phyloP scores from a whole-genome alignment of 768 basidiomycete genomes.

The Rhizopogon vesiculosus region DNA sequence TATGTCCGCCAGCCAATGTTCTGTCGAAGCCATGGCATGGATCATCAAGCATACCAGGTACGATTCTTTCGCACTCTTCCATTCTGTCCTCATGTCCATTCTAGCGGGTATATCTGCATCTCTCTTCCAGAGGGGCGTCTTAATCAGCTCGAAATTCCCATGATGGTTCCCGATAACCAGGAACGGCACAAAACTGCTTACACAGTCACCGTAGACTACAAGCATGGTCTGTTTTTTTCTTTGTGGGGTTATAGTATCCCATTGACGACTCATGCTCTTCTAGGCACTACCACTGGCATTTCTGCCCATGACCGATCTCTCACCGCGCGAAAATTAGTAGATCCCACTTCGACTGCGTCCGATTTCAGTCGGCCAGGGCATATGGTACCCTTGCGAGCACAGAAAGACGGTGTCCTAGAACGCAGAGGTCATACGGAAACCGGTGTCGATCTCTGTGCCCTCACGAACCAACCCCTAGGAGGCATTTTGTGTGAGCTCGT shows the following conservation, averaged over 20 bases:
- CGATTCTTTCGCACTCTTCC: slow-evolving; percentile 14
- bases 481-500: slow-evolving; percentile 95
- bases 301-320: slow-evolving; percentile 93
- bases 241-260: too few relatives aligned
- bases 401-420: slow-evolving; percentile 78
- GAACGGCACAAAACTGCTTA: slow-evolving; percentile 94
- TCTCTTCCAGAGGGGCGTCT: slow-evolving; percentile 76
- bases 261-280: not conserved
- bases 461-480: slow-evolving; percentile 56
- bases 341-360: slow-evolving; percentile 42
- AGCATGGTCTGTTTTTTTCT: slow-evolving; percentile 50
- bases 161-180: slow-evolving; percentile 92
- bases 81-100: slow-evolving; percentile 4
- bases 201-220: slow-evolving; percentile 93
- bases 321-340: slow-evolving; percentile 80
- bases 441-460: slow-evolving; percentile 77
- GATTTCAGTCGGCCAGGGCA: slow-evolving; percentile 95
- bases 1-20: slow-evolving; percentile 77
- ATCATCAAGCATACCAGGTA: slow-evolving; percentile 96
- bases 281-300: slow-evolving; percentile 93
- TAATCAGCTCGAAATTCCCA: slow-evolving; percentile 74
- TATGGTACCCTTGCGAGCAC: slow-evolving; percentile 88
- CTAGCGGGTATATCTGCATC: slow-evolving; percentile 91
- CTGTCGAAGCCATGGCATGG: slow-evolving; percentile 99
- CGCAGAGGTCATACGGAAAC: slow-evolving; percentile 94